Evolutionary conservation across 306 rosid species (phyloP).

Genomic region (Biancaea sappan): DNA sequence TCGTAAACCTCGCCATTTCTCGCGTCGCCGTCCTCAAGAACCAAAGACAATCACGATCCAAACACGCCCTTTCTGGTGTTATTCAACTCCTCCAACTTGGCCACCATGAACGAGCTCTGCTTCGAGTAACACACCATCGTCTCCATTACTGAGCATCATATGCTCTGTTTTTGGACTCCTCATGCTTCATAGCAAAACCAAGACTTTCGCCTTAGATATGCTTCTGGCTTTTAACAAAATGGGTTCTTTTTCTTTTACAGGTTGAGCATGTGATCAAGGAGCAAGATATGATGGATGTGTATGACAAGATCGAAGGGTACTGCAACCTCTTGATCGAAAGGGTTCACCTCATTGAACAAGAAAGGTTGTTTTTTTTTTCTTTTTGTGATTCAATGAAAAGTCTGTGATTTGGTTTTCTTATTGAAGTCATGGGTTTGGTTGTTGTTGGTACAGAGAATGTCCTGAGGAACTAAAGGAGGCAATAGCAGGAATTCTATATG

Average conservation of each 20-base stretch:
- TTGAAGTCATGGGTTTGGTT: background rate
- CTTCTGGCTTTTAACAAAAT: constrained; percentile 1
- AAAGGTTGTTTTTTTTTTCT: constrained; percentile 50
- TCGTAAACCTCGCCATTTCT: constrained; percentile 61
- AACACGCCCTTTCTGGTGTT: constrained; percentile 68
- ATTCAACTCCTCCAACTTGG: constrained; percentile 74
- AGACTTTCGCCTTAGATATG: background rate
- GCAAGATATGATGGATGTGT: constrained; percentile 76
- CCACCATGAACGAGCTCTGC: constrained; percentile 75
- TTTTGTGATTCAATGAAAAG: too few relatives aligned
- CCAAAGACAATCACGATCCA: constrained; percentile 61
- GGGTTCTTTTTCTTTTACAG: constrained; percentile 24
- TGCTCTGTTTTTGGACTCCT: too few relatives aligned
- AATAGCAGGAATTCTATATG: constrained; percentile 65
- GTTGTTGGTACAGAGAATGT: constrained; percentile 56
- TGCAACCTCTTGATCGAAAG: constrained; percentile 74
- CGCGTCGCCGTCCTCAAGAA: constrained; percentile 71
- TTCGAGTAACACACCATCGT: constrained; percentile 54
- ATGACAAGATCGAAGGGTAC: constrained; percentile 68
- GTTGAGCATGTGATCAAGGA: constrained; percentile 86
- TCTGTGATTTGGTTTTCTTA: too few relatives aligned
- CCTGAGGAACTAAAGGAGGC: constrained; percentile 83
- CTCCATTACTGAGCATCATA: too few relatives aligned
- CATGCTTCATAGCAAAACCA: background rate
- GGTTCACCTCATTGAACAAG: constrained; percentile 72